Base-by-base conservation (phyloP, 2,329 filamentous ascomycete genomes). In the Pyrenochaeta sp. region DNA sequence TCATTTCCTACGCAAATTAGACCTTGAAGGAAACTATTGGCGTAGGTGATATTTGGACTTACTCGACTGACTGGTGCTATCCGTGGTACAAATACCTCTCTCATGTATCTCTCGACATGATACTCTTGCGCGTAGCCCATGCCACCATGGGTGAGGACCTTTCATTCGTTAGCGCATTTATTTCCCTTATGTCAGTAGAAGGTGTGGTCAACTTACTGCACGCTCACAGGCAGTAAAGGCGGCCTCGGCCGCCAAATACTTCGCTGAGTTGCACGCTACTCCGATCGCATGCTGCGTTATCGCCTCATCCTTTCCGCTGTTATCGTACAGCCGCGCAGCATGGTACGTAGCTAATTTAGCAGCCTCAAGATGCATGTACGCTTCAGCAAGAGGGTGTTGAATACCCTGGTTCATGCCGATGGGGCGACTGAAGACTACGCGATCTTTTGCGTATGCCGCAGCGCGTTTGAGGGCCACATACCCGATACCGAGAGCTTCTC, bases 401-500 rank as follows among this genome's bases (percentile, higher is more conserved):
- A 86, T 84, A 2, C 79, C 83, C 63, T 86, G 83, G 55, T 86
- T 85, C 69, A 81, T 77, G 0, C 83, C 83, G 35, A 86, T 86
- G 0, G 82, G 79, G 6, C 82, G 74, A 0, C 81, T 81, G 61
- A 86, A 86, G 0, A 86, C 83, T 4, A 77, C 61, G 20, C 81
- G 68, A 30, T 82, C 79, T 9, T 71, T 61, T 1, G 82, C 79
- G 56, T 84, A 84, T 4, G 73, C 58, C 0, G 73, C 64, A 0
- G 79, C 78, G 14, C 55, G 52, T 10, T 46, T 54, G 4, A 80
- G 64, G 3, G 78, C 90, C 0, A 86, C 89, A 63, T 93, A 94
- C 0, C 90, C 91, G 0, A 95, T 78, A 0, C 91, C 90, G 0
- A 94, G 81, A 0, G 91, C 90, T 77, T 94, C 90, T 20, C 90